A percentile compares a stretch with the other conserved stretches of the same genome.
Evolutionary conservation across 1,139 yeast species (phyloP).

Genomic region (Yamadazyma conglobata): DNA sequence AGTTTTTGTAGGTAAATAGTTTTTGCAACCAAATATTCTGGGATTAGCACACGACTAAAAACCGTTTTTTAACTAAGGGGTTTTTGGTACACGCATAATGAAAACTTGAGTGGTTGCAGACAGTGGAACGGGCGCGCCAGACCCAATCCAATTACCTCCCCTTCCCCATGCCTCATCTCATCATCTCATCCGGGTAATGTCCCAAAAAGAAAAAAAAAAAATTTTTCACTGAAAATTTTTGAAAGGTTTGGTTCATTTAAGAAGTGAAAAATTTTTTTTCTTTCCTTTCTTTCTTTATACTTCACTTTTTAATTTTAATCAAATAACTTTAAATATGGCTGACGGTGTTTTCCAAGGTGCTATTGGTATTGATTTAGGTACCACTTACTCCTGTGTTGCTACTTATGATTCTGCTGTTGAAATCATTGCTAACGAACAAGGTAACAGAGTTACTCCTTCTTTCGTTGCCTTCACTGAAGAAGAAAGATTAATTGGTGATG

Average conservation of each 20-base stretch:
- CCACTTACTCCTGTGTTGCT: constrained; percentile 82
- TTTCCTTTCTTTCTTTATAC: constrained; percentile 11
- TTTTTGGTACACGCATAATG: no score
- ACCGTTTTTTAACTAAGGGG: no score
- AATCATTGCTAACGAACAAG: constrained; percentile 55
- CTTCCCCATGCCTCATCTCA: no score
- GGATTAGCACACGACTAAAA: no score
- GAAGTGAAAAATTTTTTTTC: constrained; percentile 15
- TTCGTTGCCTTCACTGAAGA: constrained; percentile 96
- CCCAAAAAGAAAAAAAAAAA: constrained; percentile 6
- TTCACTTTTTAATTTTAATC: constrained; percentile 16
- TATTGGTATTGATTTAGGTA: constrained; percentile 83
- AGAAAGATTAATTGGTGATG: constrained; percentile 98
- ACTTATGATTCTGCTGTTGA: constrained; percentile 75
- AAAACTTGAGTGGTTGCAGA: no score
- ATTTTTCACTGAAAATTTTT: constrained; percentile 12
- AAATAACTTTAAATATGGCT: constrained; percentile 55
- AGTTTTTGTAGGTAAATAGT: constrained; percentile 6
- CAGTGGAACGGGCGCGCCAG: no score
- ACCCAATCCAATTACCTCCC: no score
- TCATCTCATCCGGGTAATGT: constrained; percentile 11
- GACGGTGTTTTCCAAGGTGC: constrained; percentile 99
- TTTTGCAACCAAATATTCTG: constrained; percentile 5
- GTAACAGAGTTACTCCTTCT: constrained; percentile 85
- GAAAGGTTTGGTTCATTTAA: no score